Base-by-base conservation (phyloP, 192 early-diverging fungal species). In the Backusella circina region DNA sequence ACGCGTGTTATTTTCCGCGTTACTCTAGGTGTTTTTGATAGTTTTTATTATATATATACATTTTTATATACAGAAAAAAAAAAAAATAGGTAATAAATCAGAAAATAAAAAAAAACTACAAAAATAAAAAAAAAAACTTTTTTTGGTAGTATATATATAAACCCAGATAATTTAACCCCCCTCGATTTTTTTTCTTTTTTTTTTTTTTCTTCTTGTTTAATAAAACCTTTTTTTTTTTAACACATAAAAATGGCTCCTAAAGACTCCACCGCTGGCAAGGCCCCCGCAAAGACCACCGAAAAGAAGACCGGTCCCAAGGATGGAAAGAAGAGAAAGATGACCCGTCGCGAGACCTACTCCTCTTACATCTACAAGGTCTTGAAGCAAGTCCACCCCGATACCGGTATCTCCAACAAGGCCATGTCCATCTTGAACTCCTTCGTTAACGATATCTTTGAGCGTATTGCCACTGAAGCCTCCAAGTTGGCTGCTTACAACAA, bases 391-490 rank as follows among this genome's bases (percentile, higher is more conserved):
- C 95, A 98, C 89, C 96, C 96, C 73, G 95, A 97, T 82, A 96
- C 94, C 36, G 95, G 96, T 85, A 95, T 98, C 86, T 97, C 95
- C 75, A 95, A 95, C 92, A 96, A 95, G 88, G 95, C 96, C 86
- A 98, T 98, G 96, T 94, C 92, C 37, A 96, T 95, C 86, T 88
- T 95, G 82, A 97, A 97, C 93, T 96, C 95, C 41, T 97, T 97
- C 81, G 95, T 97, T 72, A 94, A 96, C 86, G 96, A 97, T 86
- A 98, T 98, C 84, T 98, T 97, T 83, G 96, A 97, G 84, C 92
- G 92, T 77, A 93, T 95, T 71, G 93, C 94, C 75, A 74, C 77
- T 73, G 89, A 89, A 80, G 89, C 90, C 44, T 90, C 89, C 78
- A 89, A 91, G 85, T 86, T 93, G 15, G 92, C 93, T 37, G 80